Conservation (phyloP, 176 grass and related monocot genomes). For the Chrysopogon serrulatus region DNA sequence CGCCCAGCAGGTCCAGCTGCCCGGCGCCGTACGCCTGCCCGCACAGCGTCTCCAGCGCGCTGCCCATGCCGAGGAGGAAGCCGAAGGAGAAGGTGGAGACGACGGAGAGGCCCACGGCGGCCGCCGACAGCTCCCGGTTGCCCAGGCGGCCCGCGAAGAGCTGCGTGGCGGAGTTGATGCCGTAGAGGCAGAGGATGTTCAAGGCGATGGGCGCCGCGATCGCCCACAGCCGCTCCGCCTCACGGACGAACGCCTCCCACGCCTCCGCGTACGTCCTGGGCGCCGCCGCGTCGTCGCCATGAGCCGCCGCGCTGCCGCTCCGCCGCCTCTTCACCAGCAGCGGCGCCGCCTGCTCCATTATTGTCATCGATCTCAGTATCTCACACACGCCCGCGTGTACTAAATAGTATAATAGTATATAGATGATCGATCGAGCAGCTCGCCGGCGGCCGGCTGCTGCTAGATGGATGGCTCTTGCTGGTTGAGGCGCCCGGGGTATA, state of each 20-base stretch:
- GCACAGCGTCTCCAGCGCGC: constrained; percentile 62
- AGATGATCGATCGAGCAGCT: not conserved
- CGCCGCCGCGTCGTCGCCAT: too few species aligned
- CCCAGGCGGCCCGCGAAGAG: constrained; percentile 67
- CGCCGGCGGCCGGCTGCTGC: not conserved
- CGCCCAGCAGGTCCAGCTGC: constrained; percentile 43
- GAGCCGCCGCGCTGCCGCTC: too few species aligned
- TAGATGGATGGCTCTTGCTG: not conserved
- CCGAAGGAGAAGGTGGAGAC: not conserved
- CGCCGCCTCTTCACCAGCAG: not conserved
- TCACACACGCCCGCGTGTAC: too few species aligned
- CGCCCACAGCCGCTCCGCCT: constrained; percentile 29
- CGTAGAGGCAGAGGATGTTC: constrained; percentile 55
- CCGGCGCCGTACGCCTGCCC: constrained; percentile 60
- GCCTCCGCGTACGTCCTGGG: not conserved
- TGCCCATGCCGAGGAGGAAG: constrained; percentile 39
- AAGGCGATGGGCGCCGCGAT: constrained; percentile 64
- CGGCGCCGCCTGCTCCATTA: not conserved
- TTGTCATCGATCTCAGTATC: too few species aligned
- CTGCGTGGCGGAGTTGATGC: constrained; percentile 59
- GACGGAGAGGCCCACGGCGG: constrained; percentile 18
- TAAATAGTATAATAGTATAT: too few species aligned
- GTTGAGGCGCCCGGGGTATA: too few species aligned
- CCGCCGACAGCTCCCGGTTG: constrained; percentile 59
- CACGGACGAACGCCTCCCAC: not conserved